Evolutionary conservation across 2,329 filamentous ascomycete genomes (phyloP).

Genomic region (Nigrospora sphaerica): DNA sequence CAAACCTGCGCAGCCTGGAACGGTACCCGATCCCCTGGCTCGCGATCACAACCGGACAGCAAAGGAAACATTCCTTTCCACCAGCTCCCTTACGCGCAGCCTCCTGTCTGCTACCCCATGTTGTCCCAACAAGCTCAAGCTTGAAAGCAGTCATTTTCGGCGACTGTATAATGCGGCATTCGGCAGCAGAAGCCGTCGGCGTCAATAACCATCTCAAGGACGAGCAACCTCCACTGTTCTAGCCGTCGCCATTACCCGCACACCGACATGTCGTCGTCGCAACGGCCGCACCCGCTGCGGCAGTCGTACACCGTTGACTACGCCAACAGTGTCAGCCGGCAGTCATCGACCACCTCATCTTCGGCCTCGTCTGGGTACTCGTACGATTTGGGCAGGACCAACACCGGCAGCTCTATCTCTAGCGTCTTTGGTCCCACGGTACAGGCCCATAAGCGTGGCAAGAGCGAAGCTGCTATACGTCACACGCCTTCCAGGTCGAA

Average conservation of each 20-base stretch:
- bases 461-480: slow-evolving; percentile 59
- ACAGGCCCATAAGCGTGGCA: slow-evolving; percentile 62
- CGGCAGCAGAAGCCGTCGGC: slow-evolving; percentile 11
- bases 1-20: too few relatives aligned
- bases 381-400: slow-evolving; percentile 54
- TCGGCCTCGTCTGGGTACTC: slow-evolving; percentile 66
- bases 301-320: slow-evolving; percentile 39
- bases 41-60: too few relatives aligned
- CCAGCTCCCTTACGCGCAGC: too few relatives aligned
- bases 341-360: slow-evolving; percentile 64
- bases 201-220: slow-evolving; percentile 15
- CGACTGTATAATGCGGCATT: slow-evolving; percentile 20
- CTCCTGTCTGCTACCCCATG: too few relatives aligned
- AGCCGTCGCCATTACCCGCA: slow-evolving; percentile 11
- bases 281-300: slow-evolving; percentile 50
- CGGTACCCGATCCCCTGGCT: too few relatives aligned
- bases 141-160: too few relatives aligned
- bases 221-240: slow-evolving; percentile 11
- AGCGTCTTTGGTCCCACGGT: slow-evolving; percentile 40
- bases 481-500: slow-evolving; percentile 43
- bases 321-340: slow-evolving; percentile 41
- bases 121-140: too few relatives aligned
- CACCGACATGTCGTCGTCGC: slow-evolving; percentile 37
- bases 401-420: slow-evolving; percentile 69
- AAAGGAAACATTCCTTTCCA: too few relatives aligned